Conservation (phyloP, 208 protist genomes). For the Willaertia magna region DNA sequence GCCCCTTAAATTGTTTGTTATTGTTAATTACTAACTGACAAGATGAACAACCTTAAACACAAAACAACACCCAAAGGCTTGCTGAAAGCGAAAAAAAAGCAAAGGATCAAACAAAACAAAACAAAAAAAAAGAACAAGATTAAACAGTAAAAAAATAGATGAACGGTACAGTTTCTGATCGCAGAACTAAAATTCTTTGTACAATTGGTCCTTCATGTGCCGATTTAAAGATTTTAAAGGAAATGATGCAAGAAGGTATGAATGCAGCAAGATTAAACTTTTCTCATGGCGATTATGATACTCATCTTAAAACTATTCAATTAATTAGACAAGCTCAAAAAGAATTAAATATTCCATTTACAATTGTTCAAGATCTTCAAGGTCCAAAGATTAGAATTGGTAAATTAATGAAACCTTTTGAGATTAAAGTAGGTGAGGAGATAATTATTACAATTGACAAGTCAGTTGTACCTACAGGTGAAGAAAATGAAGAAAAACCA, state of each 20-base stretch:
- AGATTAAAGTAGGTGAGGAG: neutral
- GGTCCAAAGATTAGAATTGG: neutral
- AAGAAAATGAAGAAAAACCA: neutral
- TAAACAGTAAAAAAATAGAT: too few relatives aligned
- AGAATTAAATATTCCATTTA: neutral
- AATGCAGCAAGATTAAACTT: constrained; percentile 93
- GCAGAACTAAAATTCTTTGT: constrained; percentile 82
- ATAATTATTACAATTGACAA: neutral
- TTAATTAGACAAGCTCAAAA: constrained; percentile 30
- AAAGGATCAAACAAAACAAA: too few relatives aligned
- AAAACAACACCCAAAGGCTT: too few relatives aligned
- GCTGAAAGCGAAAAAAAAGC: too few relatives aligned
- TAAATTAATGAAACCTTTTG: constrained; percentile 18
- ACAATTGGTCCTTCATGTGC: constrained; percentile 86
- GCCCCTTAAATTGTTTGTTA: too few relatives aligned
- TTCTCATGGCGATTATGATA: constrained; percentile 89
- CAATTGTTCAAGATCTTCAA: constrained; percentile 10
- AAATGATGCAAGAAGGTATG: constrained; percentile 83
- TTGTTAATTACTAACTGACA: too few relatives aligned
- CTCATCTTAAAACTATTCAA: constrained; percentile 72
- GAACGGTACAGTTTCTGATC: neutral
- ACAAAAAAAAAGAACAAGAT: too few relatives aligned
- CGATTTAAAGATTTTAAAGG: constrained; percentile 69
- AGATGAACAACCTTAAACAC: too few relatives aligned
- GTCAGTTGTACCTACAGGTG: neutral